Percentiles rank a stretch among this genome's conserved stretches.
Conservation (phyloP, 2,329 filamentous ascomycete genomes). For the Cylindrodendrum hubeiense region DNA sequence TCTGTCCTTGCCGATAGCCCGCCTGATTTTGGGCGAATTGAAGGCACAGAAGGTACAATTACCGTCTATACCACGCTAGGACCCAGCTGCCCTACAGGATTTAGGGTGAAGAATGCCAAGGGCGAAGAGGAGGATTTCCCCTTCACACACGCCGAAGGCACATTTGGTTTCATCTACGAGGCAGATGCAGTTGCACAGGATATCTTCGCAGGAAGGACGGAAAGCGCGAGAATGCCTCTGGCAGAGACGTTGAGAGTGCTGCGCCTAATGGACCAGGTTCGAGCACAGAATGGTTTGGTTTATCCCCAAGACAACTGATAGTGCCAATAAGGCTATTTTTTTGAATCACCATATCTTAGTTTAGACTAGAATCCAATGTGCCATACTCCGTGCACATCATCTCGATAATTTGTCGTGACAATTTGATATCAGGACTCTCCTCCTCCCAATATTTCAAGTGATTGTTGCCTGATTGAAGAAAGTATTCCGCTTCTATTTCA, state of each 20-base stretch:
- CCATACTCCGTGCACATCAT: slow-evolving; percentile 13
- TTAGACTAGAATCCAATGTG: background rate
- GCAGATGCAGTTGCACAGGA: slow-evolving; percentile 56
- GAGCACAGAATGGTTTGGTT: slow-evolving; percentile 32
- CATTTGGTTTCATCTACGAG: slow-evolving; percentile 57
- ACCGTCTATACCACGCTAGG: slow-evolving; percentile 48
- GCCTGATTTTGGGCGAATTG: slow-evolving; percentile 50
- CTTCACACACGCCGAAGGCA: slow-evolving; percentile 50
- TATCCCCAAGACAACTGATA: slow-evolving; percentile 16
- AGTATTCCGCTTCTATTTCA: slow-evolving; percentile 11
- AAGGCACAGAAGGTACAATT: slow-evolving; percentile 53
- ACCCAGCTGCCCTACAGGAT: slow-evolving; percentile 46
- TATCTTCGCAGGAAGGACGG: slow-evolving; percentile 50
- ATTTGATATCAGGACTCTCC: slow-evolving; percentile 12
- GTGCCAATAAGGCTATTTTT: background rate
- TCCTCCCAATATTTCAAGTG: slow-evolving; percentile 18
- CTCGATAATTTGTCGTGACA: slow-evolving; percentile 5
- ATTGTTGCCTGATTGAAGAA: background rate
- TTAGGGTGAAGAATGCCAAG: slow-evolving; percentile 51
- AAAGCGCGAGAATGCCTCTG: slow-evolving; percentile 58
- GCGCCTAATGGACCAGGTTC: slow-evolving; percentile 60
- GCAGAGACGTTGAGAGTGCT: slow-evolving; percentile 59
- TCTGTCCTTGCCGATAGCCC: slow-evolving; percentile 44
- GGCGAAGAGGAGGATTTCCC: slow-evolving; percentile 45
- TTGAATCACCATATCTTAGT: background rate